A percentile compares a stretch with the other conserved stretches of the same genome.
phyloP scores from a whole-genome alignment of 352 stramenopile species.

The Plasmopara muralis region DNA sequence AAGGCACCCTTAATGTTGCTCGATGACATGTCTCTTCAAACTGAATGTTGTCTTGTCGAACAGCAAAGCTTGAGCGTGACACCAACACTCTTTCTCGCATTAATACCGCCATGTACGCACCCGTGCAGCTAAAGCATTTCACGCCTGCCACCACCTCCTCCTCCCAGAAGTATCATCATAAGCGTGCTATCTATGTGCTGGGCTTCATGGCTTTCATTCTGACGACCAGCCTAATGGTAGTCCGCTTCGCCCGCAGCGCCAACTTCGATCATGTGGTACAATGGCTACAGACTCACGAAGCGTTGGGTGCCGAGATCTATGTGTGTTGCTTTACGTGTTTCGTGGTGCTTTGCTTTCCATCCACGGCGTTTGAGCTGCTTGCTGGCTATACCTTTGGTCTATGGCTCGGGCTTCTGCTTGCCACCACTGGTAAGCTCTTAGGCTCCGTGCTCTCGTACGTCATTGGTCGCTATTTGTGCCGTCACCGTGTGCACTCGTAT shows the following conservation, averaged over 20 bases:
- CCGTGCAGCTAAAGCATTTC: no score
- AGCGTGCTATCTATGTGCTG: no score
- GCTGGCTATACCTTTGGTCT: conserved; percentile 77
- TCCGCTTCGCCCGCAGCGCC: conserved; percentile 38
- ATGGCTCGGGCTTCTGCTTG: conserved; percentile 56
- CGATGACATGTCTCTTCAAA: no score
- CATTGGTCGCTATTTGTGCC: conserved; percentile 65
- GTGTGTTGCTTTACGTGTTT: conserved; percentile 37
- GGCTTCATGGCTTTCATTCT: background rate
- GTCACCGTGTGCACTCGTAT: conserved; percentile 51
- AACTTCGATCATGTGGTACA: conserved; percentile 39
- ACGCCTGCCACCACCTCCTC: no score
- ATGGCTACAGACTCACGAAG: conserved; percentile 45
- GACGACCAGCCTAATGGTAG: conserved; percentile 19
- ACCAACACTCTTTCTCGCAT: no score
- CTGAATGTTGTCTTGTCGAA: no score
- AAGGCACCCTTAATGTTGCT: no score
- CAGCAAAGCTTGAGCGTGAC: no score
- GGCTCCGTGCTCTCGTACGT: conserved; percentile 62
- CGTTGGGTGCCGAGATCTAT: conserved; percentile 39
- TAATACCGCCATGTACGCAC: no score
- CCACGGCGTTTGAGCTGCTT: conserved; percentile 69
- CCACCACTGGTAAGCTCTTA: conserved; percentile 56
- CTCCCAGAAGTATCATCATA: no score
- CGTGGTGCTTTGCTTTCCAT: conserved; percentile 64